A percentile compares a stretch with the other conserved stretches of the same genome.
Conservation (phyloP, 2,329 filamentous ascomycete genomes). For the Colletotrichum camelliae region DNA sequence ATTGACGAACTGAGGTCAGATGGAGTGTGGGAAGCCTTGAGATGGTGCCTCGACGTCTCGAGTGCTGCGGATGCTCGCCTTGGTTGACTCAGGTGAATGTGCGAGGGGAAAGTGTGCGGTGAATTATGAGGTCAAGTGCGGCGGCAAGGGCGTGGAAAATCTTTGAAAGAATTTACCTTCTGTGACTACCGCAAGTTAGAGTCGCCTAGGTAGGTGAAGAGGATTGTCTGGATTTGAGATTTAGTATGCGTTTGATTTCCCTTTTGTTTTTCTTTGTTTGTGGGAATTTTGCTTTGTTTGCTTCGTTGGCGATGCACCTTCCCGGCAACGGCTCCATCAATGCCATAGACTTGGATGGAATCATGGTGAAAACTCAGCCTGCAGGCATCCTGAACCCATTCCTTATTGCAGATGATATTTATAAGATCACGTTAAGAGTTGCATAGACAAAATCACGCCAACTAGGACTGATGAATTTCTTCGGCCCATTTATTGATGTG, state of each 20-base stretch:
- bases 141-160: background rate
- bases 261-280: background rate
- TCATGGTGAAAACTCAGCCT: background rate
- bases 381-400: background rate
- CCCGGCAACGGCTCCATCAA: background rate
- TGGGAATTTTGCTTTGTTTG: background rate
- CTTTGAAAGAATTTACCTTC: background rate
- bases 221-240: fast-evolving
- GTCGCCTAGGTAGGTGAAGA: background rate
- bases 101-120: background rate
- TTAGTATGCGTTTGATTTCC: background rate
- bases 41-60: background rate
- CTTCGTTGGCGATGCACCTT: background rate
- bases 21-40: background rate
- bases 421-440: too few relatives aligned
- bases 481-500: too few relatives aligned
- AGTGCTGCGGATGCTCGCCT: background rate
- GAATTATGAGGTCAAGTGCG: background rate
- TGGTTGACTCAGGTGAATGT: background rate
- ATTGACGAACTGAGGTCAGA: background rate
- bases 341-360: background rate
- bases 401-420: background rate
- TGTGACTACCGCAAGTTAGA: background rate
- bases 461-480: too few relatives aligned
- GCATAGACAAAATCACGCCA: too few relatives aligned